A percentile compares a stretch with the other conserved stretches of the same genome.
These are phyloP conservation scores for Ophiocordyceps camponoti-rufipedis DNA, from an alignment of 2,329 filamentous ascomycete species.

Conservation along the genomic window DNA sequence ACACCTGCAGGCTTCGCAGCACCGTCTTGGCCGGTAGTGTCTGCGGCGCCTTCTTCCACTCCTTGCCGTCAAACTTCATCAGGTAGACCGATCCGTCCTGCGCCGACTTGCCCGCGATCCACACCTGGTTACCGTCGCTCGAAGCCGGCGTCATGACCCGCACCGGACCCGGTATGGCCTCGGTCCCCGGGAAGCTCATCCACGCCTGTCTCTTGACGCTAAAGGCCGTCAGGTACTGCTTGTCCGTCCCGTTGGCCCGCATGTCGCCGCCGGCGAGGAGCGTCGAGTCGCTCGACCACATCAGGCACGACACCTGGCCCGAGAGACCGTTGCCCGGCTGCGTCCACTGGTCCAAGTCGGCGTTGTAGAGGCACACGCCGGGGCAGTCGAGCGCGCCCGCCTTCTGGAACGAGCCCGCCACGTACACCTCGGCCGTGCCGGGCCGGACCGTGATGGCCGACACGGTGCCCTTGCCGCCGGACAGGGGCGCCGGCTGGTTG, in stretches of 20 bases:
- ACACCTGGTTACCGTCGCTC: constrained; percentile 53
- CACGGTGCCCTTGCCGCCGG: constrained; percentile 52
- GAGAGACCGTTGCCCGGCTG: constrained; percentile 54
- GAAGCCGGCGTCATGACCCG: constrained; percentile 60
- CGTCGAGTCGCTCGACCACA: constrained; percentile 56
- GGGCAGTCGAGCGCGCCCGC: constrained; percentile 73
- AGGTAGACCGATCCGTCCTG: constrained; percentile 55
- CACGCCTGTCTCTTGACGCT: constrained; percentile 50
- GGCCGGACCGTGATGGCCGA: constrained; percentile 59
- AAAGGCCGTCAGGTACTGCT: constrained; percentile 53
- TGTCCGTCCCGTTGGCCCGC: constrained; percentile 41
- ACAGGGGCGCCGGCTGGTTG: constrained; percentile 58
- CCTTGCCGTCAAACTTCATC: constrained; percentile 60
- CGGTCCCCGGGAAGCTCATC: constrained; percentile 41
- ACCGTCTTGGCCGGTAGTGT: constrained; percentile 45
- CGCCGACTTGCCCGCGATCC: constrained; percentile 54
- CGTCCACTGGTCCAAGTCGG: constrained; percentile 56
- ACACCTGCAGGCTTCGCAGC: constrained; percentile 67
- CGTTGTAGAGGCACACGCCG: constrained; percentile 64
- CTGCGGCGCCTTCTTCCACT: constrained; percentile 48
- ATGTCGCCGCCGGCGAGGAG: constrained; percentile 68
- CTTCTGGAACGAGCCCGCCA: constrained; percentile 68
- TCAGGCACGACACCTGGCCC: constrained; percentile 52
- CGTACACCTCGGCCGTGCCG: constrained; percentile 55
- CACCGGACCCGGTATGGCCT: constrained; percentile 60